Base-by-base conservation (phyloP, 805 yeast species). In the Diddensiella transvaalensis region DNA sequence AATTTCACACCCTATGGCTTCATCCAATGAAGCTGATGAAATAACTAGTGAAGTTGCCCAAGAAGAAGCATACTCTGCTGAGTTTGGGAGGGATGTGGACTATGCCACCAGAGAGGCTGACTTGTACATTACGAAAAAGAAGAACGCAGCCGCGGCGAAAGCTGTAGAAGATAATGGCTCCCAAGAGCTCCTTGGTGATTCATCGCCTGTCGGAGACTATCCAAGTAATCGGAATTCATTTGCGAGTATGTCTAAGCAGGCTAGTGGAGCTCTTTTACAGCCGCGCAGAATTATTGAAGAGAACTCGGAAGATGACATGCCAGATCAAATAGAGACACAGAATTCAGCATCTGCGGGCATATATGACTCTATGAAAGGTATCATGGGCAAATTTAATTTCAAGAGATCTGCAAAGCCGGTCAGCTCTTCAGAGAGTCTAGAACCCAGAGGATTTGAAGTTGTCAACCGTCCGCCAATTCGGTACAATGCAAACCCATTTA, bases 41-140 rank as follows among this genome's bases (percentile, higher is more conserved):
- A 26, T 42, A n/a, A 39, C 19, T 10, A 40, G 19, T 13, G 39
- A 46, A 40, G 22, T 13, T 18, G 43, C 22, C 5, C 38, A 4
- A 38, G 36, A 11, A 17, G 44, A 22, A 17, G 18, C n/a, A 18
- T 23, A 22, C 15, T 36, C 40, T 6, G 40, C 29, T 40, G 39
- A 21, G 30, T 13, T 8, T 13, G 43, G 19, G 21, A 21, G n/a
- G 19, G 48, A 55, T 17, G 72, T 64, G 8, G 82, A 82, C 59
- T 80, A 80, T 61, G 75, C 82, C 0, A 75, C 76, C 1, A 67
- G 87, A 50, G 87, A 82, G 58, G 82, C 79, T 1, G 87, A 82
- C 59, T 55, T 71, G 26, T 78, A 78, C 49, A 54, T 54, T 48
- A 56, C 59, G 23, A 53, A 55, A 33, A 21, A 41, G 30, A 26